Percentiles rank a stretch among this genome's conserved stretches.
Conservation (phyloP, 192 early-diverging fungal genomes). For the Coemansia sp. region DNA sequence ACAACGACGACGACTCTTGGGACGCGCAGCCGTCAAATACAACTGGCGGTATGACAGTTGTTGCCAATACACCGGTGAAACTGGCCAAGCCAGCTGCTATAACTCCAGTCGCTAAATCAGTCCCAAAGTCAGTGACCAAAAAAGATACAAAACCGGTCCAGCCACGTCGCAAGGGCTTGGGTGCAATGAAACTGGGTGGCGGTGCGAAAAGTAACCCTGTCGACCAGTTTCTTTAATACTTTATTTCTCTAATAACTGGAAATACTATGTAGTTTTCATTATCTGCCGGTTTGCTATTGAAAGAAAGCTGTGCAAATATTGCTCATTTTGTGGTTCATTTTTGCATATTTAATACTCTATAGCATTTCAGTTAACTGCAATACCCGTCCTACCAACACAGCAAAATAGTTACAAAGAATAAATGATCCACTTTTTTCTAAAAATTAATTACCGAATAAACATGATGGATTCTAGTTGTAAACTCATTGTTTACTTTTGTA, state of each 20-base stretch:
- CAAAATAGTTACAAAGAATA: no score
- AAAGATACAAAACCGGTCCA: background rate
- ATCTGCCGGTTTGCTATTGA: background rate
- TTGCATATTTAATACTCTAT: no score
- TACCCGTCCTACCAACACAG: no score
- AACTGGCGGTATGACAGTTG: background rate
- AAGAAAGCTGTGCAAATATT: no score
- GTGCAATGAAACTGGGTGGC: slow-evolving; percentile 50
- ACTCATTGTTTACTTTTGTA: no score
- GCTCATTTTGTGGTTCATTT: no score
- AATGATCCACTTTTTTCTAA: no score
- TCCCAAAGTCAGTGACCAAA: background rate
- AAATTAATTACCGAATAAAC: no score
- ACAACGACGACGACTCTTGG: slow-evolving; percentile 22
- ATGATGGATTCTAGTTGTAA: no score
- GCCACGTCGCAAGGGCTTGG: slow-evolving; percentile 40
- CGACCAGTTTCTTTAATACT: background rate
- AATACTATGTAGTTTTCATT: background rate
- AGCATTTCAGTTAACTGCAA: no score
- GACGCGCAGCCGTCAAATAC: slow-evolving; percentile 9
- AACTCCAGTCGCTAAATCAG: background rate
- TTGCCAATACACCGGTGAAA: slow-evolving; percentile 13
- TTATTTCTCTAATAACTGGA: background rate
- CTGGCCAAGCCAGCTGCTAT: slow-evolving; percentile 13
- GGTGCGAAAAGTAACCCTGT: slow-evolving; percentile 26